phyloP scores from a whole-genome alignment of 2,329 filamentous ascomycete species.

The Colletotrichum trifolii region DNA sequence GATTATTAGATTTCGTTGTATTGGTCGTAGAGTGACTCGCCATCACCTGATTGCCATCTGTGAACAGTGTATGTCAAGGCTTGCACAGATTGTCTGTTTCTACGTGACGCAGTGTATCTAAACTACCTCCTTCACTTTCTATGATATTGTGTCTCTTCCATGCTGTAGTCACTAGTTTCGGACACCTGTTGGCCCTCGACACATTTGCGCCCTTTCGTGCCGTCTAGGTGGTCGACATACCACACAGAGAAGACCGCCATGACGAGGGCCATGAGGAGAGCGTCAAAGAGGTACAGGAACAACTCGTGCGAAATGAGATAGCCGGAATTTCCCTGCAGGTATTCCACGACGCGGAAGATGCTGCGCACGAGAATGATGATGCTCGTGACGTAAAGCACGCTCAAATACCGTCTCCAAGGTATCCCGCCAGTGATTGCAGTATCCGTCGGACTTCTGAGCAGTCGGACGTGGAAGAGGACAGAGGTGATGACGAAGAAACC shows the following conservation, averaged over 20 bases:
- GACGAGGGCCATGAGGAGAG: constrained; percentile 51
- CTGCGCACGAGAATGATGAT: constrained; percentile 56
- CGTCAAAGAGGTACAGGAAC: constrained; percentile 57
- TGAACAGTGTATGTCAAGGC: background rate
- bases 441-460: constrained; percentile 34
- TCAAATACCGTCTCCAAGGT: constrained; percentile 45
- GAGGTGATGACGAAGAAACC: constrained; percentile 61
- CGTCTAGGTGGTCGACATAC: constrained; percentile 29
- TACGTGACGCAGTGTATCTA: no score
- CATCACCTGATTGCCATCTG: no score
- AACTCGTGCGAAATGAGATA: constrained; percentile 54
- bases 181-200: background rate
- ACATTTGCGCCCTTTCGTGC: background rate
- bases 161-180: constrained; percentile 1
- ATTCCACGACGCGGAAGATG: constrained; percentile 60
- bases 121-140: background rate
- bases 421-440: constrained; percentile 23
- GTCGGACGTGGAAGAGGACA: constrained; percentile 54
- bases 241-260: constrained; percentile 43
- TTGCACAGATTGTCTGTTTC: background rate
- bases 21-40: no score
- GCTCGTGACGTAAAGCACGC: constrained; percentile 46
- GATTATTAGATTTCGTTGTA: no score
- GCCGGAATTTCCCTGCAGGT: constrained; percentile 53
- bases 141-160: constrained; percentile 37